Conservation (phyloP, 768 basidiomycete genomes). For the Boletus rubroflammeus region DNA sequence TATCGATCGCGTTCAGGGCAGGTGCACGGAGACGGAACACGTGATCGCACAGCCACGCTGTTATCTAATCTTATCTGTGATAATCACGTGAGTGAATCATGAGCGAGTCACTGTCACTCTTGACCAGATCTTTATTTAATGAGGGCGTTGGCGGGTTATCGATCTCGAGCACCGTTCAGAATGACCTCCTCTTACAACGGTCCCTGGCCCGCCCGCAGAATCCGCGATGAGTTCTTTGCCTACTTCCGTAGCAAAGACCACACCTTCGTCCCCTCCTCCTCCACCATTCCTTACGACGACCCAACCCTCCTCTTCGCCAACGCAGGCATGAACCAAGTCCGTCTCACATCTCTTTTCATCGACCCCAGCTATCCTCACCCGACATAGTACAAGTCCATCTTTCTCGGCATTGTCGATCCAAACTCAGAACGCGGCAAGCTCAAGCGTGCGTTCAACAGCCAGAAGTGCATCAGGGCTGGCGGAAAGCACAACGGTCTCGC, state of each 20-base stretch:
- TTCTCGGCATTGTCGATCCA: constrained; percentile 97
- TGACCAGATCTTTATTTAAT: not conserved
- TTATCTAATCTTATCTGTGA: constrained; percentile 18
- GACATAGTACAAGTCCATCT: constrained; percentile 87
- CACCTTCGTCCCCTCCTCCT: constrained; percentile 85
- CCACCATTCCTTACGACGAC: constrained; percentile 96
- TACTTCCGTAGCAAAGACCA: constrained; percentile 81
- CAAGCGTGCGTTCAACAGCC: constrained; percentile 91
- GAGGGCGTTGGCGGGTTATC: constrained; percentile 16
- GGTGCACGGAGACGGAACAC: constrained; percentile 18
- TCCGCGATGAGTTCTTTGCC: constrained; percentile 87
- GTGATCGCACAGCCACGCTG: constrained; percentile 5
- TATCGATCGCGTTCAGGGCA: constrained; percentile 50
- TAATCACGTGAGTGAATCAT: constrained; percentile 10
- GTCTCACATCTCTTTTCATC: constrained; percentile 9
- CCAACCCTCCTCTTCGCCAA: constrained; percentile 97
- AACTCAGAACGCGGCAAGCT: constrained; percentile 87
- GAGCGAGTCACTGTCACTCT: constrained; percentile 17
- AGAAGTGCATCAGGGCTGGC: constrained; percentile 98
- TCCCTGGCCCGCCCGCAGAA: constrained; percentile 76
- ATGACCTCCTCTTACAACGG: constrained; percentile 32
- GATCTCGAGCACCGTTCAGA: constrained; percentile 21
- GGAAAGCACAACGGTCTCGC: constrained; percentile 93
- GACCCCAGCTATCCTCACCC: constrained; percentile 9
- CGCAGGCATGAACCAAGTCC: constrained; percentile 94